These are phyloP conservation scores for Gentiana macrophylla DNA, from an alignment of 257 asterid species.

Conservation along the genomic window DNA sequence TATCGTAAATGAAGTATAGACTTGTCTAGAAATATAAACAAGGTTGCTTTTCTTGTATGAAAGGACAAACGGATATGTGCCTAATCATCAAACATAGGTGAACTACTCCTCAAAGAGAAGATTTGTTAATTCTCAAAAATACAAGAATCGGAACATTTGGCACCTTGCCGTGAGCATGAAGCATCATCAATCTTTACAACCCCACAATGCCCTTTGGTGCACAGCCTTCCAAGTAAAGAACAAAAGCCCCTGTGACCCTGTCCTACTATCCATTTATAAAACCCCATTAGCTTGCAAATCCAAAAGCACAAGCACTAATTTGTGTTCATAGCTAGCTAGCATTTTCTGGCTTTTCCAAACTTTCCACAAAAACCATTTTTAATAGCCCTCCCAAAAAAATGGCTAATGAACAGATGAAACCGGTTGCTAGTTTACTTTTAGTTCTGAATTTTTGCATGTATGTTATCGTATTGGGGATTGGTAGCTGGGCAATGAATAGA, in stretches of 20 bases:
- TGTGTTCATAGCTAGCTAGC: neutral
- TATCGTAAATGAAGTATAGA: too few species aligned
- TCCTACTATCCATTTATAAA: conserved; percentile 15
- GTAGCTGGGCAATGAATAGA: conserved; percentile 63
- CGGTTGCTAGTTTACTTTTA: conserved; percentile 57
- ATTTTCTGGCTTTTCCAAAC: neutral
- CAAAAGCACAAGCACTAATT: neutral
- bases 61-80: neutral
- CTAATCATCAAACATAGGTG: conserved; percentile 10
- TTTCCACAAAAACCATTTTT: neutral
- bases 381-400: conserved; percentile 16
- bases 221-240: conserved; percentile 84
- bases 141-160: conserved; percentile 14
- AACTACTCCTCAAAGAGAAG: conserved; percentile 3
- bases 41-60: conserved; percentile 3
- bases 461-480: conserved; percentile 55
- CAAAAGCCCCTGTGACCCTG: conserved; percentile 12
- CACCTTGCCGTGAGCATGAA: conserved; percentile 46
- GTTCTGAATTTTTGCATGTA: conserved; percentile 90
- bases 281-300: conserved; percentile 3
- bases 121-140: neutral
- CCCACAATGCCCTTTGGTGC: conserved; percentile 23
- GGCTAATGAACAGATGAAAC: conserved; percentile 44
- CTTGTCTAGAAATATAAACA: neutral
- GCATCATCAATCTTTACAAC: conserved; percentile 41